Conservation (phyloP, 2,329 filamentous ascomycete species). For the Colletotrichum eleusines region DNA sequence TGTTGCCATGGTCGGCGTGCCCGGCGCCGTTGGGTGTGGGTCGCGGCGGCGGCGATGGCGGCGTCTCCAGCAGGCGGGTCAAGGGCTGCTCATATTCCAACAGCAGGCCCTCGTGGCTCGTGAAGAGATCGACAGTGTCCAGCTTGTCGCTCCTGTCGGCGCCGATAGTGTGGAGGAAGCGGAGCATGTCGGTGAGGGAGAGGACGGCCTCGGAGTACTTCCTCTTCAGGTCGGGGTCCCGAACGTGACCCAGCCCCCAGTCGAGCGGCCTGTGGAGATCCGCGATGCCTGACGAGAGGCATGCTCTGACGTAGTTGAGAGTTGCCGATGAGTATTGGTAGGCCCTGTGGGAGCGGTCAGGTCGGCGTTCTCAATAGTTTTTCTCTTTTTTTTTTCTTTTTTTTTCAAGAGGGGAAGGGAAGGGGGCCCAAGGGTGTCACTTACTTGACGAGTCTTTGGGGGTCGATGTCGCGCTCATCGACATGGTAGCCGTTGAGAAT, state of each 20-base stretch:
- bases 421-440: no score
- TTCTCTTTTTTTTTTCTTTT: no score
- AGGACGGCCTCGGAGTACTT: constrained; percentile 89
- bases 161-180: constrained; percentile 94
- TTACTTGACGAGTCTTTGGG: constrained; percentile 80
- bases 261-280: constrained; percentile 94
- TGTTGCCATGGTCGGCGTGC: constrained; percentile 51
- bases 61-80: constrained; percentile 80
- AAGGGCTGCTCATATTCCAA: constrained; percentile 94
- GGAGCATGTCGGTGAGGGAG: constrained; percentile 89
- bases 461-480: constrained; percentile 84
- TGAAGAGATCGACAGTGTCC: constrained; percentile 94
- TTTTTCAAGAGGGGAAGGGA: no score
- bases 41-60: constrained; percentile 58
- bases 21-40: constrained; percentile 45
- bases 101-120: constrained; percentile 92
- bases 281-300: constrained; percentile 88
- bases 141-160: constrained; percentile 87
- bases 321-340: constrained; percentile 98
- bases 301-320: constrained; percentile 89
- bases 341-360: constrained; percentile 66
- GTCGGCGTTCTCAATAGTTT: background rate
- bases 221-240: constrained; percentile 82
- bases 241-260: constrained; percentile 94
- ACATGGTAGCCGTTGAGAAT: constrained; percentile 91